These are phyloP conservation scores for Mucuna pruriens DNA, from an alignment of 306 rosid genomes.

Conservation along the genomic window DNA sequence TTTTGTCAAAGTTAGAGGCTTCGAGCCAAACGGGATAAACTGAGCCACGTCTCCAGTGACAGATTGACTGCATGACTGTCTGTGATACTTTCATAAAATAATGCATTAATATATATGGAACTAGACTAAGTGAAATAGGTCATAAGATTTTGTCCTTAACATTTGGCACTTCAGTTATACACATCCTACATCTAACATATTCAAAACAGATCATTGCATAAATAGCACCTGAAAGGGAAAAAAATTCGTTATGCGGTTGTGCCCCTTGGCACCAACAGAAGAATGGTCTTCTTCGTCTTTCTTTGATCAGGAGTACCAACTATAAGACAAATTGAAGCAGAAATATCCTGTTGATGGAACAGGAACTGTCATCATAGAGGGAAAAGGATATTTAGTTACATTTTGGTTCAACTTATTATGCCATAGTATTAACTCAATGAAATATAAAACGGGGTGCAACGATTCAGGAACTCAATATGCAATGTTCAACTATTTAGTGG, in stretches of 20 bases:
- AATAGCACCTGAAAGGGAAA: neutral
- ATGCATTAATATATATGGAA: neutral
- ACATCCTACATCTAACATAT: neutral
- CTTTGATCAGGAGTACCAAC: conserved; percentile 1
- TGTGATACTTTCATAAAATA: neutral
- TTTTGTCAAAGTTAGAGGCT: neutral
- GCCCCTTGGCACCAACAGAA: neutral
- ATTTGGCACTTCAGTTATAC: neutral
- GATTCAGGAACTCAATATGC: conserved; percentile 1
- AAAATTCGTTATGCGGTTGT: neutral
- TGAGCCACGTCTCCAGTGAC: neutral
- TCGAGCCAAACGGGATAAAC: neutral
- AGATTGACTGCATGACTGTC: conserved; percentile 4
- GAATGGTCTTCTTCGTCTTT: neutral
- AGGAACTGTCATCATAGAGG: conserved; percentile 6
- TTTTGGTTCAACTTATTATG: conserved; percentile 1
- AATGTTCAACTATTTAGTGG: neutral
- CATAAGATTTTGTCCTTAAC: neutral
- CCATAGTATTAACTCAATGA: neutral
- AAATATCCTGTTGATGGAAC: neutral
- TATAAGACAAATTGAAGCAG: neutral
- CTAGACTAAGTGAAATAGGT: neutral
- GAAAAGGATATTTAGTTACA: neutral
- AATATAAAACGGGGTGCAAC: neutral
- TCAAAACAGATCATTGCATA: neutral